Conservation (phyloP, 2,329 filamentous ascomycete genomes). For the Colletotrichum lini region DNA sequence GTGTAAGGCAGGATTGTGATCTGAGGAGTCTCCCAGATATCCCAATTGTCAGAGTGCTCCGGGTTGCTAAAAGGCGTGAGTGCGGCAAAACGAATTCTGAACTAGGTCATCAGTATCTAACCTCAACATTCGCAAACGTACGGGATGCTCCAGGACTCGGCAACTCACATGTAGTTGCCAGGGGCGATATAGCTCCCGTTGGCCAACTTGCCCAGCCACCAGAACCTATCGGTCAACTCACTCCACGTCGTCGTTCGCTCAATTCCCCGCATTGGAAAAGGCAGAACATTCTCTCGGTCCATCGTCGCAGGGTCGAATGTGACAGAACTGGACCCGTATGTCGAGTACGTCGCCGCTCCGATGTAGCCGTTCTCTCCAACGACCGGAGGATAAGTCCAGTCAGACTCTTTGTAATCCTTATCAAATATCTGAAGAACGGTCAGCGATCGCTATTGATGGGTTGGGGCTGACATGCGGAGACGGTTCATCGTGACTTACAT, state of each 20-base stretch:
- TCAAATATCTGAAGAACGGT: slow-evolving; percentile 45
- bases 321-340: slow-evolving; percentile 30
- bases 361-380: slow-evolving; percentile 48
- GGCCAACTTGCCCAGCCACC: slow-evolving; percentile 49
- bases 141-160: too few relatives aligned
- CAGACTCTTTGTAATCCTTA: slow-evolving; percentile 44
- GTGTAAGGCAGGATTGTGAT: slow-evolving; percentile 30
- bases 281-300: slow-evolving; percentile 46
- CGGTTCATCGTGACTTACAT: slow-evolving; percentile 9
- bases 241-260: slow-evolving; percentile 42
- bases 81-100: slow-evolving; percentile 46
- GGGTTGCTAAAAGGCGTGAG: slow-evolving; percentile 47
- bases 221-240: slow-evolving; percentile 41
- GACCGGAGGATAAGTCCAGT: slow-evolving; percentile 49
- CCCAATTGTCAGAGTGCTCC: slow-evolving; percentile 44
- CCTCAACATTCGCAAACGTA: neutral
- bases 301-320: slow-evolving; percentile 44
- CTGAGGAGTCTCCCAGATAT: slow-evolving; percentile 46
- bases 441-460: neutral
- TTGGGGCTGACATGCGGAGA: too few relatives aligned
- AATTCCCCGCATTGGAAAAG: slow-evolving; percentile 45
- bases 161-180: slow-evolving; percentile 44
- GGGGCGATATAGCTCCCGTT: slow-evolving; percentile 48
- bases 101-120: neutral
- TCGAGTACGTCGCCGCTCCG: slow-evolving; percentile 47